Evolutionary conservation across 2,329 filamentous ascomycete species (phyloP).

Genomic region (Aspergillus sp.): DNA sequence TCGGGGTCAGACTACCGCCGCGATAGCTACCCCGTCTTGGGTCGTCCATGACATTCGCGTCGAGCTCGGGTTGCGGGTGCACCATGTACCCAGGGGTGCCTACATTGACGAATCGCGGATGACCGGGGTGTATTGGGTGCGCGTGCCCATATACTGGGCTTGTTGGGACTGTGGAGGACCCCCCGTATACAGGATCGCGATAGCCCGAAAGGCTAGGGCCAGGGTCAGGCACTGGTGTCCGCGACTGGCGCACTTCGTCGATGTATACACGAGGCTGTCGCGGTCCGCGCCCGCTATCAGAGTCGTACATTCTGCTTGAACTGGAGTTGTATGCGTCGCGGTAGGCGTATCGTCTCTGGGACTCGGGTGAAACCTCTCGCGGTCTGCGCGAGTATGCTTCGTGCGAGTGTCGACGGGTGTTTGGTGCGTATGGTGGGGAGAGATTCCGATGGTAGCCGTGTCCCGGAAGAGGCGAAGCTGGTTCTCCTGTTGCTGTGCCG

Average conservation of each 20-base stretch:
- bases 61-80: conserved; percentile 25
- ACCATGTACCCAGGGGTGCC: conserved; percentile 15
- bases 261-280: conserved; percentile 13
- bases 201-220: neutral
- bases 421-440: conserved; percentile 25
- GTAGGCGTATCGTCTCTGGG: conserved; percentile 11
- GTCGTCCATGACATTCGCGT: conserved; percentile 23
- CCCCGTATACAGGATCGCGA: conserved; percentile 19
- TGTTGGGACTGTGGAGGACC: conserved; percentile 11
- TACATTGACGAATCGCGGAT: conserved; percentile 17
- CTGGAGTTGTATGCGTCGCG: conserved; percentile 9
- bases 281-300: conserved; percentile 17
- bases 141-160: conserved; percentile 13
- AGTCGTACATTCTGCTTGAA: conserved; percentile 18
- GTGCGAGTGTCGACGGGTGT: conserved; percentile 34
- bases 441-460: conserved; percentile 24
- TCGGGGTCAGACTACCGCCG: conserved; percentile 1
- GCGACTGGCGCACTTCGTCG: conserved; percentile 16
- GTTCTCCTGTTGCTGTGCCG: conserved; percentile 14
- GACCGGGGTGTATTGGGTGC: conserved; percentile 1
- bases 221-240: conserved; percentile 2
- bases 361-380: conserved; percentile 28
- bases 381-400: conserved; percentile 35
- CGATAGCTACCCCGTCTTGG: conserved; percentile 21
- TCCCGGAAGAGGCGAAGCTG: conserved; percentile 7